Conservation (phyloP, 2,329 filamentous ascomycete species). For the Colletotrichum sansevieriae region DNA sequence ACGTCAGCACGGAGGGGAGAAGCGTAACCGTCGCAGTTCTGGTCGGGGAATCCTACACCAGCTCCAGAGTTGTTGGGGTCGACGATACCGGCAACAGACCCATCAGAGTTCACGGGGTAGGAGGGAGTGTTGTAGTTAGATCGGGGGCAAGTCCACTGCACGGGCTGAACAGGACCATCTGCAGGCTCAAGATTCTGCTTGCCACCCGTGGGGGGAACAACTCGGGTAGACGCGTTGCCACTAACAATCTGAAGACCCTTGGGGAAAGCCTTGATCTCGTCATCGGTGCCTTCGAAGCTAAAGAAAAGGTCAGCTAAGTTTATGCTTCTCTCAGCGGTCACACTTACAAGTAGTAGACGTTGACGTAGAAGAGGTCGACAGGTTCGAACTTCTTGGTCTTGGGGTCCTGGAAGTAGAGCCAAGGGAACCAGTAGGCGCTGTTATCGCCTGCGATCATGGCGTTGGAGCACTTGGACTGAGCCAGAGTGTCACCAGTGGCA, state of each 20-base stretch:
- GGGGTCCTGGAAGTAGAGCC: constrained; percentile 76
- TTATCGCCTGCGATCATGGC: constrained; percentile 77
- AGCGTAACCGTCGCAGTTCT: constrained; percentile 73
- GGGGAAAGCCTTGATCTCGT: constrained; percentile 78
- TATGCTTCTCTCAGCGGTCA: background rate
- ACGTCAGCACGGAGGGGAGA: constrained; percentile 75
- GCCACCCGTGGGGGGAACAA: constrained; percentile 66
- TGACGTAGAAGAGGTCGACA: constrained; percentile 79
- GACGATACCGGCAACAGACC: constrained; percentile 66
- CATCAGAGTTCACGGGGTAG: constrained; percentile 68
- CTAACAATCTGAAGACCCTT: constrained; percentile 78
- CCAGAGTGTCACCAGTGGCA: constrained; percentile 71
- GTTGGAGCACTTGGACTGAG: constrained; percentile 76
- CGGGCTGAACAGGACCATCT: constrained; percentile 64
- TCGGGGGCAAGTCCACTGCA: constrained; percentile 73
- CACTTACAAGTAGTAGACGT: constrained; percentile 79
- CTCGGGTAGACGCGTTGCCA: constrained; percentile 71
- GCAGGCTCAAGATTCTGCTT: constrained; percentile 64
- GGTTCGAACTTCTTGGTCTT: constrained; percentile 73
- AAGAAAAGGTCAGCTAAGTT: constrained; percentile 47
- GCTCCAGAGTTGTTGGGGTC: constrained; percentile 67
- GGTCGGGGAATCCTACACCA: constrained; percentile 77
- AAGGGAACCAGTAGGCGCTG: constrained; percentile 83
- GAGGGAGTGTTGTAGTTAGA: constrained; percentile 60
- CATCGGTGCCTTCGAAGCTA: constrained; percentile 72